These are phyloP conservation scores for Dalbergia cochinchinensis DNA, from an alignment of 306 rosid genomes.

Conservation along the genomic window DNA sequence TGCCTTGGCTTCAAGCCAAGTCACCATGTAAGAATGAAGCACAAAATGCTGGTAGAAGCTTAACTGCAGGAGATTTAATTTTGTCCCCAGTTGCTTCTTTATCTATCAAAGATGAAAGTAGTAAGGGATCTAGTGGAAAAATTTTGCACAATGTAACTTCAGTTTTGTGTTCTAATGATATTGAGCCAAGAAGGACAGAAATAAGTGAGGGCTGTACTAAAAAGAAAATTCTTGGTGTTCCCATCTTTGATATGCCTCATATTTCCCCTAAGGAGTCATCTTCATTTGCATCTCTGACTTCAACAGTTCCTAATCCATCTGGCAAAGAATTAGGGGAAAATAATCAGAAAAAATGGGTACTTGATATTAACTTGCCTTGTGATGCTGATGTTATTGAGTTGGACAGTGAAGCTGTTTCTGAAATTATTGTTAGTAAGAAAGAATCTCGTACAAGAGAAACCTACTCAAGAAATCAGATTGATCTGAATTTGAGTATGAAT, in stretches of 20 bases:
- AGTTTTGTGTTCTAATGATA: slow-evolving; percentile 59
- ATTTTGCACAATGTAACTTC: slow-evolving; percentile 51
- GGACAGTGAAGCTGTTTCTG: slow-evolving; percentile 48
- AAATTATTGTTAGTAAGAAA: slow-evolving; percentile 49
- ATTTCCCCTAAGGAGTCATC: slow-evolving; percentile 62
- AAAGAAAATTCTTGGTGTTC: slow-evolving; percentile 70
- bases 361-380: slow-evolving; percentile 91
- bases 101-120: slow-evolving; percentile 55
- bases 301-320: slow-evolving; percentile 51
- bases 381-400: slow-evolving; percentile 63
- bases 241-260: slow-evolving; percentile 65
- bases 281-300: slow-evolving; percentile 55
- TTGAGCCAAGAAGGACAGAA: slow-evolving; percentile 58
- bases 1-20: slow-evolving; percentile 80
- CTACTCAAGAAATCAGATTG: slow-evolving; percentile 67
- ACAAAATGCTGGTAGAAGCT: slow-evolving; percentile 51
- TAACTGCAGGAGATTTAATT: slow-evolving; percentile 50
- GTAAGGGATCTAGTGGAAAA: slow-evolving; percentile 49
- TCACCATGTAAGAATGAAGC: slow-evolving; percentile 59
- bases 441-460: slow-evolving; percentile 49
- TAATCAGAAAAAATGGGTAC: slow-evolving; percentile 43
- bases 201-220: slow-evolving; percentile 52
- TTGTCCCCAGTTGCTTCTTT: slow-evolving; percentile 52
- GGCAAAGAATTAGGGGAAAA: slow-evolving; percentile 50
- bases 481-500: slow-evolving; percentile 77